Conservation (phyloP, 306 rosid genomes). For the Vigna hirtella region DNA sequence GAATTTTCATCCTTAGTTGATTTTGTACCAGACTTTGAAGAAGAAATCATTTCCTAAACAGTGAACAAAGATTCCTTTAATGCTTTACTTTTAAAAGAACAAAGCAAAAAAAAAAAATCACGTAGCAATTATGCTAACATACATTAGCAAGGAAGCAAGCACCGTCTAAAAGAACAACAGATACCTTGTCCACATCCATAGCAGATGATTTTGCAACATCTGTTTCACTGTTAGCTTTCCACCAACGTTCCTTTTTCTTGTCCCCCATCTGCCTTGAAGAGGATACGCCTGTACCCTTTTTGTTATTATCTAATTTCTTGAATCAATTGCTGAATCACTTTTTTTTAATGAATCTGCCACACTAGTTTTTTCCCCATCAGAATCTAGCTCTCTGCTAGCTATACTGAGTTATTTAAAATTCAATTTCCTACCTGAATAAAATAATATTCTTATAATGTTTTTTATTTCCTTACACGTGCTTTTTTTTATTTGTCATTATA, state of each 20-base stretch:
- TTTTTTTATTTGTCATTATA: too few species aligned
- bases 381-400: too few species aligned
- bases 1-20: constrained; percentile 49
- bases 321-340: too few species aligned
- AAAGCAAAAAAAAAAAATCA: constrained; percentile 19
- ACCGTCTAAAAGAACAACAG: constrained; percentile 20
- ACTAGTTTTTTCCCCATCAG: too few species aligned
- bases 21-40: constrained; percentile 59
- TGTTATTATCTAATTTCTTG: too few species aligned
- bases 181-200: constrained; percentile 64
- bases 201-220: constrained; percentile 50
- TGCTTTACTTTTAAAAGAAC: not conserved
- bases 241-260: constrained; percentile 57
- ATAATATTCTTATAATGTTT: too few species aligned
- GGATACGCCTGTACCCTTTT: too few species aligned
- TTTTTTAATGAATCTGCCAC: too few species aligned
- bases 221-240: constrained; percentile 56
- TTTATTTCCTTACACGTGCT: too few species aligned
- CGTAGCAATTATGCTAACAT: not conserved
- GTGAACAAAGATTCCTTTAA: constrained; percentile 34
- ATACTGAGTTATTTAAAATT: too few species aligned
- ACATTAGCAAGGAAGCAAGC: constrained; percentile 30
- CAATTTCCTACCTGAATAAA: too few species aligned
- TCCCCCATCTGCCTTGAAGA: constrained; percentile 33
- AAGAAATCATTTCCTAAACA: constrained; percentile 57